Evolutionary conservation across 1,139 yeast species (phyloP), one percentile per base, ranked within the genome.

Genomic region (Wickerhamomyces sp.): DNA sequence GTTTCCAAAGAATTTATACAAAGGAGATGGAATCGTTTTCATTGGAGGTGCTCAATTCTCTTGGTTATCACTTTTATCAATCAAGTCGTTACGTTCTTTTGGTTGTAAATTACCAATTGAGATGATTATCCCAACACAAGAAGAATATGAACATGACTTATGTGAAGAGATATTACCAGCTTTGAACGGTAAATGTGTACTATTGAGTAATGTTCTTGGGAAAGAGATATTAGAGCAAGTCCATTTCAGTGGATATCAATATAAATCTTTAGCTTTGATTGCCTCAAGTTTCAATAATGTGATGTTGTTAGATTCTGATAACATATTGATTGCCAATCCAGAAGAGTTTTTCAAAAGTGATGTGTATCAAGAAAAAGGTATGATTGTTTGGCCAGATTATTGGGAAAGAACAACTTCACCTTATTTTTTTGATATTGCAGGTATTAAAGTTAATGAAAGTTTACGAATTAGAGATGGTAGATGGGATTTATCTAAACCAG

Each of bases 31-130:
- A 16, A 76, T 86, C 30, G 95, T 86, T 1, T 78, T 78, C 51
- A 89, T 84, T 30, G 92, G 92, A 13, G 95, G 94, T 28, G 90
- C 86, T 1, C 72, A 72, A 48, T 84, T 77, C 64, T 80, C 84
- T 50, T 81, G 94, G 72, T 65, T 84, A 46, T 74, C 88, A 10
- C 62, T 83, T 36, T 64, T 82, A 16, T 76, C 89, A 1, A 71
- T 87, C 45, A 74, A 76, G 54, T 72, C 82, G 37, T 60, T 87
- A 37, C 64, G 95, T 45, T 64, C 70, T 22, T 55, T 67, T 17
- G 83, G 83, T 4, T 71, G 80, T 5, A 66, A 64, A 19, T 56
- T 78, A 39, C 86, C 87, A 0, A 73, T 79, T 29, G 87, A 79
- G 55, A 74, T 79, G 30, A 56, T 81, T 38, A 69, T 82, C 37